These are phyloP conservation scores for Noccaea caerulescens DNA, from an alignment of 345 rosid species.

Conservation along the genomic window DNA sequence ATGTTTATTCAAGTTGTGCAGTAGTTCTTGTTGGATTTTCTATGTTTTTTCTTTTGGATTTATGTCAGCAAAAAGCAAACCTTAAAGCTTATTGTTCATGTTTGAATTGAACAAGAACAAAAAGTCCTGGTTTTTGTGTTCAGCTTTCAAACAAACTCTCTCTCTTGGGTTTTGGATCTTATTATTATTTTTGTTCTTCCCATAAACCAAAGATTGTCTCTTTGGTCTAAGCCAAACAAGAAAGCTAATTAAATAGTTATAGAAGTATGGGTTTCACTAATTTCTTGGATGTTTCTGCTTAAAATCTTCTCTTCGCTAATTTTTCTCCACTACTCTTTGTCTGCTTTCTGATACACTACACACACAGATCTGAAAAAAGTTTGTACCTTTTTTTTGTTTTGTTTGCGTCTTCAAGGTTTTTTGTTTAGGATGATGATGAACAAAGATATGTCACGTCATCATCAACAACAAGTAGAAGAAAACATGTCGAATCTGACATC, in stretches of 20 bases:
- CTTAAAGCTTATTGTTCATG: constrained; percentile 37
- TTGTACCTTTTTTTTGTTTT: not conserved
- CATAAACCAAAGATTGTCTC: constrained; percentile 55
- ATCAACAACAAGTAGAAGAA: constrained; percentile 55
- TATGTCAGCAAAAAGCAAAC: constrained; percentile 53
- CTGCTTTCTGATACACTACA: constrained; percentile 41
- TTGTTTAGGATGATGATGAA: constrained; percentile 41
- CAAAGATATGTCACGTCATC: constrained; percentile 55
- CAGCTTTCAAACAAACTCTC: constrained; percentile 25
- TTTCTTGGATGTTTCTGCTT: constrained; percentile 38
- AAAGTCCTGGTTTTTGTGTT: constrained; percentile 43
- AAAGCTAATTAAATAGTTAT: constrained; percentile 15
- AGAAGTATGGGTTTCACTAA: constrained; percentile 27
- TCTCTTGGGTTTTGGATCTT: constrained; percentile 39
- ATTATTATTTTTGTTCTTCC: constrained; percentile 16
- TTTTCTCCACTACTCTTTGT: constrained; percentile 27
- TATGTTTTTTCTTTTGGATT: constrained; percentile 37
- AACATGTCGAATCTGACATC: constrained; percentile 72
- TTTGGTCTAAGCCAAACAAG: constrained; percentile 60
- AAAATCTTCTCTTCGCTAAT: constrained; percentile 10
- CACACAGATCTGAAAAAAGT: constrained; percentile 37
- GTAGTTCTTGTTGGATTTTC: constrained; percentile 34
- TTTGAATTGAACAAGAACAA: constrained; percentile 42
- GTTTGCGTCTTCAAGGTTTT: constrained; percentile 6
- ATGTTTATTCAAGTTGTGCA: constrained; percentile 19